Base-by-base conservation (phyloP, 2,329 filamentous ascomycete genomes). In the Nemania serpens region DNA sequence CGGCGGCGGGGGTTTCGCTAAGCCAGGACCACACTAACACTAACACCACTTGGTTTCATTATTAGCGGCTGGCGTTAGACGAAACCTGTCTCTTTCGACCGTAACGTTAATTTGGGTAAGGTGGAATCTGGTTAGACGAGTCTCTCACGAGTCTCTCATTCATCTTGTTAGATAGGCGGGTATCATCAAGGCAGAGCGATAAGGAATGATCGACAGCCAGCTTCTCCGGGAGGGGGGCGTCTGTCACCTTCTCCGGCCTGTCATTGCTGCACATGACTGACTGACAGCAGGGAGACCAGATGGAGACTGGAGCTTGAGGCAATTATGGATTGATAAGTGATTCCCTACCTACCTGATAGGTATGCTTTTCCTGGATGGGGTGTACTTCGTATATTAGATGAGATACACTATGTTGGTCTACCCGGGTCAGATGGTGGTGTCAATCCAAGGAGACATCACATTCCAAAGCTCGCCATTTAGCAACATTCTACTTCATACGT, bases 281-380 rank as follows among this genome's bases (percentile, higher is more conserved):
- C 17, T 29, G 25, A 29, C 25, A 7, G 25, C 25, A 29, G 25
- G 25, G 25, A 29, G 39, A 39, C 49, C 36, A 57, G 39, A 48
- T 37, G 52, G 15, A n/a, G 37, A 41, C 51, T 56, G 50, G 57
- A 36, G 46, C 36, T 33, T 55, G 58, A 58, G 61, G 58, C 47
- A 61, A 61, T 63, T 64, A 55, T 58, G 48, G 55, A 43, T 48
- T 47, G 61, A 58, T 42, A 48, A 41, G 54, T 42, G 47, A 60
- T 33, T 33, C 20, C 42, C 36, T 29, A 36, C 34, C 45, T 34
- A 12, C 39, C 33, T 56, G 46, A 18, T 48, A 20, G 5, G 25
- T 29, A 29, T 29, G 25, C n/a, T 29, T 36, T 49, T 10, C 25
- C 37, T 11, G 29, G 34, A 29, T n/a, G 37, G 9, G 20, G n/a